These are phyloP conservation scores for Blastomyces emzantsi DNA, from an alignment of 2,329 filamentous ascomycete genomes.

Conservation along the genomic window DNA sequence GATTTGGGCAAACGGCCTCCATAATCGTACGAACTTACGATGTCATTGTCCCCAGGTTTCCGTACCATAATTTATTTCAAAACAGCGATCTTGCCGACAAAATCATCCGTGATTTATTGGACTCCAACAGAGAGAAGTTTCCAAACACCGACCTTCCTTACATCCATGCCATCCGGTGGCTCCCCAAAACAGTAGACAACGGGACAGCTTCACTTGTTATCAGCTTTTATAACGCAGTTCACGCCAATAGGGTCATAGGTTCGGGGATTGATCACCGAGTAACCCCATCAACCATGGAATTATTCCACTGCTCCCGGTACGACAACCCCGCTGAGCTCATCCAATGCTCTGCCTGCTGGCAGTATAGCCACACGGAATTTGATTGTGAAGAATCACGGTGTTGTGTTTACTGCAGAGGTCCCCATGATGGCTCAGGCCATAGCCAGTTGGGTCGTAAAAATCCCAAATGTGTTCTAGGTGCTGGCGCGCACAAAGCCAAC, in stretches of 20 bases:
- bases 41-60: background rate
- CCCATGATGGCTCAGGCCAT: background rate
- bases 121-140: background rate
- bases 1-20: background rate
- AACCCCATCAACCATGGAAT: background rate
- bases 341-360: constrained; percentile 1
- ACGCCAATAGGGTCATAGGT: background rate
- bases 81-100: background rate
- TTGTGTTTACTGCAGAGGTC: no score
- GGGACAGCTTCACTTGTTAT: background rate
- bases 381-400: background rate
- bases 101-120: background rate
- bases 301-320: background rate
- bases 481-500: background rate
- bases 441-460: background rate
- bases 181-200: background rate
- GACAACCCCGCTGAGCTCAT: background rate
- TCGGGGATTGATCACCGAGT: background rate
- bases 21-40: background rate
- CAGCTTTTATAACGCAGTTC: background rate
- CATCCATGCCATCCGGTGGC: background rate
- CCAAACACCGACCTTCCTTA: background rate
- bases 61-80: background rate
- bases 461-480: background rate
- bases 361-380: constrained; percentile 1